A percentile compares a stretch with the other conserved stretches of the same genome.
Evolutionary conservation across 768 basidiomycete genomes (phyloP).

Genomic region (Leccinum fibrillosum): DNA sequence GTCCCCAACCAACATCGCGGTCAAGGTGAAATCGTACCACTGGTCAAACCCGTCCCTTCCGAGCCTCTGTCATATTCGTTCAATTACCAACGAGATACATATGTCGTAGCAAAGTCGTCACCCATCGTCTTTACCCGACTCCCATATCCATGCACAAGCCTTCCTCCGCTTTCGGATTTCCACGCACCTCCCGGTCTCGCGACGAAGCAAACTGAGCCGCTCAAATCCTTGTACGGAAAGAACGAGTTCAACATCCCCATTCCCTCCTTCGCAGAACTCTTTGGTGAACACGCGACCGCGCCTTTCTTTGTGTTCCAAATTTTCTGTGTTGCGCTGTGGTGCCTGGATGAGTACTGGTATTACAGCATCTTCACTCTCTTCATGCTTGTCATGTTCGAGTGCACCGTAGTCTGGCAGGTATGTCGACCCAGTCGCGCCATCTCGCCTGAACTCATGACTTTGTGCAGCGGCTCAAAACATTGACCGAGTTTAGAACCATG

Average conservation of each 20-base stretch:
- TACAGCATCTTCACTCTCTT: conserved; percentile 97
- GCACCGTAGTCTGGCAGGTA: conserved; percentile 98
- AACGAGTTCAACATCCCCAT: conserved; percentile 98
- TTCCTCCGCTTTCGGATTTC: conserved; percentile 69
- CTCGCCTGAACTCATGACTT: background rate
- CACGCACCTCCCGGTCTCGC: conserved; percentile 55
- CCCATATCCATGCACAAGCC: conserved; percentile 79
- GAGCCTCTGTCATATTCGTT: conserved; percentile 75
- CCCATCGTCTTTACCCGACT: conserved; percentile 72
- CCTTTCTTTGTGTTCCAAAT: conserved; percentile 99
- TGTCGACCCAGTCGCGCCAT: conserved; percentile 18
- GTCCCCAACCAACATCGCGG: conserved; percentile 80
- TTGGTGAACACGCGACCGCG: conserved; percentile 93
- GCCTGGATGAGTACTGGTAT: conserved; percentile 98
- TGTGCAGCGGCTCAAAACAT: conserved; percentile 79
- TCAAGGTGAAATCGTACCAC: conserved; percentile 81
- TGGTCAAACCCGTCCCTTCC: conserved; percentile 57
- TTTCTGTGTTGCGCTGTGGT: conserved; percentile 97
- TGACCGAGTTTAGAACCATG: conserved; percentile 98
- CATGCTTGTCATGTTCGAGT: conserved; percentile 98
- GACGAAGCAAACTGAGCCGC: conserved; percentile 42
- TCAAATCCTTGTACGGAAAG: conserved; percentile 74
- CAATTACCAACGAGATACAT: conserved; percentile 93
- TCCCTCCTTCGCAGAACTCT: conserved; percentile 88
- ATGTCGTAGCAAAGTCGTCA: conserved; percentile 58